These are phyloP conservation scores for Stachybotrys echinatus DNA, from an alignment of 2,329 filamentous ascomycete genomes.

Conservation along the genomic window DNA sequence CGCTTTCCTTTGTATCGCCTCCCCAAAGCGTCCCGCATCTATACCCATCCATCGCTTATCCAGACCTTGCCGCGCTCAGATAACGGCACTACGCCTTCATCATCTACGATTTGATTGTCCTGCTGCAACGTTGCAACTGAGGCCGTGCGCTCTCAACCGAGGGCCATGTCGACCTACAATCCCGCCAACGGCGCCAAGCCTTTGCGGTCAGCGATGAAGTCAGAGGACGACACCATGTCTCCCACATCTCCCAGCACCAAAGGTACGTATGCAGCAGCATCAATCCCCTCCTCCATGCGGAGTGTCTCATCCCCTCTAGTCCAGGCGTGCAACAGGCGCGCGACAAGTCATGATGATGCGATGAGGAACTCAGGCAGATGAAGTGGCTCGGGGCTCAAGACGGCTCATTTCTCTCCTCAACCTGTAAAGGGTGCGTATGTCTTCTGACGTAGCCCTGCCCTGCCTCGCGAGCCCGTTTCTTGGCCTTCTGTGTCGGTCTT, in stretches of 20 bases:
- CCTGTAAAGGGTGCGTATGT: background rate
- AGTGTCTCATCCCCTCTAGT: background rate
- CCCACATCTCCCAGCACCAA: slow-evolving; percentile 32
- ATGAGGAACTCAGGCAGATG: background rate
- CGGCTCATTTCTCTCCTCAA: background rate
- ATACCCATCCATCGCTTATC: too few relatives aligned
- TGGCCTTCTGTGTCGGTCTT: background rate
- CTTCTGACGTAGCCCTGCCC: background rate
- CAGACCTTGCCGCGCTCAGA: too few relatives aligned
- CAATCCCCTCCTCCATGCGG: background rate
- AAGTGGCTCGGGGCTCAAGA: background rate
- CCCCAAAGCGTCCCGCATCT: too few relatives aligned
- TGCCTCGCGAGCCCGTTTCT: background rate
- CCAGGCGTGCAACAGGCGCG: background rate
- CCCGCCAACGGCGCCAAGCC: slow-evolving; percentile 19
- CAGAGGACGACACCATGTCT: slow-evolving; percentile 34
- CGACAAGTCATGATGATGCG: background rate
- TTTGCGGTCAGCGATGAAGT: slow-evolving; percentile 38
- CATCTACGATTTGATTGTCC: too few relatives aligned
- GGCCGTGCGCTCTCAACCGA: background rate
- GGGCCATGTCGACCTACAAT: background rate
- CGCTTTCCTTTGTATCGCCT: too few relatives aligned
- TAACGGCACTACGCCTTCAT: too few relatives aligned
- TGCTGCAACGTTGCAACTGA: too few relatives aligned
- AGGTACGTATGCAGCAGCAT: slow-evolving; percentile 31